Evolutionary conservation across 805 yeast species (phyloP).

Genomic region (Isabelozyma heimii): DNA sequence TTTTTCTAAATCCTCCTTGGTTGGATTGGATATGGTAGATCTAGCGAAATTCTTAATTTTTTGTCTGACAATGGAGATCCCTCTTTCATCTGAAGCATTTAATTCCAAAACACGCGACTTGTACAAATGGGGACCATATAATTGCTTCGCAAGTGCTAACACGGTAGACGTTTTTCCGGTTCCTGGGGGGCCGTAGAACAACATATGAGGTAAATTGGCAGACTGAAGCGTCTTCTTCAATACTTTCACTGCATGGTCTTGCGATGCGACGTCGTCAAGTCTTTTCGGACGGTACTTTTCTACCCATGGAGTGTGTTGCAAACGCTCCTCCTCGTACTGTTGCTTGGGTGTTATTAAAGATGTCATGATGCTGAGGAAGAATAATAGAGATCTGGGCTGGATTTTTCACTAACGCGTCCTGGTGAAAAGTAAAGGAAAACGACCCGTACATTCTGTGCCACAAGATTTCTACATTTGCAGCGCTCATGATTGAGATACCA

Average conservation of each 20-base stretch:
- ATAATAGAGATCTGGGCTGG: neutral
- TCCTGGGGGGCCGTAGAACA: slow-evolving; percentile 93
- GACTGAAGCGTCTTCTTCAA: slow-evolving; percentile 74
- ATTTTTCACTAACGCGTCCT: neutral
- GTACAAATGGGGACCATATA: slow-evolving; percentile 68
- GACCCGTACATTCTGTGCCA: neutral
- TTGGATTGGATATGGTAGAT: slow-evolving; percentile 76
- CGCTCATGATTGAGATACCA: too few relatives aligned
- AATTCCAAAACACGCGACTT: slow-evolving; percentile 75
- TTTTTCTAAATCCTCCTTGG: slow-evolving; percentile 59
- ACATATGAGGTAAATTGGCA: slow-evolving; percentile 87
- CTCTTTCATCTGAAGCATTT: slow-evolving; percentile 90
- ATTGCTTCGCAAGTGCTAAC: slow-evolving; percentile 74
- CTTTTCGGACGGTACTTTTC: slow-evolving; percentile 90
- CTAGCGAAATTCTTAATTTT: slow-evolving; percentile 86
- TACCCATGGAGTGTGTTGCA: slow-evolving; percentile 80
- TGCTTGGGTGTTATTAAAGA: slow-evolving; percentile 1
- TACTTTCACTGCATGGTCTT: slow-evolving; percentile 83
- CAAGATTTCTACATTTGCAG: too few relatives aligned
- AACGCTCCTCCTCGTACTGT: slow-evolving; percentile 38
- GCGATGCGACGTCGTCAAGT: slow-evolving; percentile 86
- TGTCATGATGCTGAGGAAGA: slow-evolving; percentile 2
- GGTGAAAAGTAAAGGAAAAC: neutral
- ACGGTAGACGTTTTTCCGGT: slow-evolving; percentile 91
- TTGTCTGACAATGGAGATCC: slow-evolving; percentile 82